Conservation (phyloP, 306 rosid genomes). For the Bauhinia variegata region DNA sequence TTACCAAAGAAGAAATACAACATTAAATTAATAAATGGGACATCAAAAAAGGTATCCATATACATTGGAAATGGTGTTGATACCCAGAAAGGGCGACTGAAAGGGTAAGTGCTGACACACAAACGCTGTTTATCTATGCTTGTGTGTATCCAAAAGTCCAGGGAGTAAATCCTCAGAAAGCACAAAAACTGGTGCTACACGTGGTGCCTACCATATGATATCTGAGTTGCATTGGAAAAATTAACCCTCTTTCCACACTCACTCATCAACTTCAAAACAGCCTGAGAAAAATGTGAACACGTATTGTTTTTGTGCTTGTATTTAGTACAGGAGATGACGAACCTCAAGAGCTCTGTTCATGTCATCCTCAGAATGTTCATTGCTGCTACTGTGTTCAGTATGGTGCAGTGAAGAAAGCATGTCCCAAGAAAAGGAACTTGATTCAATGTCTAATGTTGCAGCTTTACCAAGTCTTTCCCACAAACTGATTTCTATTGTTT, state of each 20-base stretch:
- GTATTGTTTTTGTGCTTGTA: not conserved
- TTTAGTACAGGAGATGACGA: conserved; percentile 31
- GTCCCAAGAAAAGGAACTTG: conserved; percentile 78
- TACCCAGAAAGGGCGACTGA: conserved; percentile 12
- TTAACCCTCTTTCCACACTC: conserved; percentile 19
- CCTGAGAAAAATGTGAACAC: not conserved
- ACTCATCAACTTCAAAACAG: conserved; percentile 14
- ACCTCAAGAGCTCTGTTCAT: conserved; percentile 87
- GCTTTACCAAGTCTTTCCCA: conserved; percentile 96
- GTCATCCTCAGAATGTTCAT: conserved; percentile 85
- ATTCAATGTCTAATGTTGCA: conserved; percentile 72
- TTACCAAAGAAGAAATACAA: conserved; percentile 6
- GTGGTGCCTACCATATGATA: not conserved
- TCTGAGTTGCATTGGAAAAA: conserved; percentile 9
- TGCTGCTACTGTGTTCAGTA: conserved; percentile 72
- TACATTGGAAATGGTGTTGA: conserved; percentile 8
- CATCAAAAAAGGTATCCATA: not conserved
- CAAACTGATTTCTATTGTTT: conserved; percentile 64
- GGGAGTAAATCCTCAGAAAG: too few species aligned
- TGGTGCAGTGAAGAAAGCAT: conserved; percentile 80
- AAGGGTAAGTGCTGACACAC: conserved; percentile 1
- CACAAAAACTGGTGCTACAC: conserved; percentile 5
- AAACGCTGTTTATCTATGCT: too few species aligned
- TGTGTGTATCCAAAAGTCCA: too few species aligned
- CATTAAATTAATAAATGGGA: conserved; percentile 1